Evolutionary conservation across 306 rosid species (phyloP).

Genomic region (Cucumis melo): DNA sequence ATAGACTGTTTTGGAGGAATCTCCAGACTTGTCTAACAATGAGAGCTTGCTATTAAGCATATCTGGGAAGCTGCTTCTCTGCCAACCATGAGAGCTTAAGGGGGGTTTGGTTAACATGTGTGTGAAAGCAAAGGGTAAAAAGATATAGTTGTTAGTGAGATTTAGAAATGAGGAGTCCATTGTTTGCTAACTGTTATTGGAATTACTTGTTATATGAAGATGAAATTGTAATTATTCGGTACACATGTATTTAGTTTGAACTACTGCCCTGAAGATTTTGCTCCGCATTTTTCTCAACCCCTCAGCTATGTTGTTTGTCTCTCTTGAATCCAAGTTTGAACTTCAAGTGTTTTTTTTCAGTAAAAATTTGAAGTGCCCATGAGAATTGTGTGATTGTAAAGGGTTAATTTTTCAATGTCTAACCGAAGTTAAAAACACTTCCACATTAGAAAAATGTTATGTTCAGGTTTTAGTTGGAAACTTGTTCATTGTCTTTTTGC

Average conservation of each 20-base stretch:
- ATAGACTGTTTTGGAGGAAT: not conserved
- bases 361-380: no score
- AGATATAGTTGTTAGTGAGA: not conserved
- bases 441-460: no score
- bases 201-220: not conserved
- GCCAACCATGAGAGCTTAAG: constrained; percentile 1
- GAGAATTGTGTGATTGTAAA: no score
- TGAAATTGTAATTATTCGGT: constrained; percentile 5
- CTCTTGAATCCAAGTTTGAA: not conserved
- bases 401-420: no score
- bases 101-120: not conserved
- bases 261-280: not conserved
- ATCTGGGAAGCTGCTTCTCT: constrained; percentile 1
- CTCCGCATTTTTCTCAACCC: not conserved
- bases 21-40: not conserved
- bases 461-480: no score
- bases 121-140: not conserved
- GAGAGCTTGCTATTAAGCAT: not conserved
- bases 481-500: no score
- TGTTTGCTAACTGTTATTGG: constrained; percentile 6
- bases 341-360: not conserved
- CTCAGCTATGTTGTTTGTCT: not conserved
- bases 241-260: not conserved
- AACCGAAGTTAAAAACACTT: no score
- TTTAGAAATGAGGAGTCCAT: not conserved